Percentiles rank a stretch among this genome's conserved stretches.
These are phyloP conservation scores for Coemansia sp. DNA, from an alignment of 192 early-diverging fungal genomes.

Conservation along the genomic window DNA sequence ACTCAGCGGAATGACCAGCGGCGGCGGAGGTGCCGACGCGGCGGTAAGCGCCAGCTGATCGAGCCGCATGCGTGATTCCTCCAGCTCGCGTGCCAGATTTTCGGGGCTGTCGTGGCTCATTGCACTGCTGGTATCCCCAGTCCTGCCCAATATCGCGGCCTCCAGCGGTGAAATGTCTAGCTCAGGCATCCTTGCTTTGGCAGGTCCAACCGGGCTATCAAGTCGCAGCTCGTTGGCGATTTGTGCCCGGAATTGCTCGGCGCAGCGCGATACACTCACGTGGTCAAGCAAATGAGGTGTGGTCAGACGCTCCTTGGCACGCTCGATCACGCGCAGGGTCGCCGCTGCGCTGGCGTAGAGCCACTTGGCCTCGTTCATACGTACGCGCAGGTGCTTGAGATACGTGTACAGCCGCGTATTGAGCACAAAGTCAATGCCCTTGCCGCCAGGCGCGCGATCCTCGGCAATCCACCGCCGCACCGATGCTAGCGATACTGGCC, in stretches of 20 bases:
- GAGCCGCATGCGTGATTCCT: conserved; percentile 4
- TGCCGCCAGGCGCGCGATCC: conserved; percentile 28
- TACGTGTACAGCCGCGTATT: conserved; percentile 31
- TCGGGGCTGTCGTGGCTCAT: background rate
- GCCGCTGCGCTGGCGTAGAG: conserved; percentile 41
- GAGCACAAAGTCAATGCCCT: conserved; percentile 21
- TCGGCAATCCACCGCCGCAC: conserved; percentile 43
- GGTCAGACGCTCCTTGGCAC: background rate
- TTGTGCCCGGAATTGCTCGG: background rate
- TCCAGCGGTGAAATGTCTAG: background rate
- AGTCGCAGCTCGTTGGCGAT: conserved; percentile 1
- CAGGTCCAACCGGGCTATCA: background rate
- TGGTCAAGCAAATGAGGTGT: conserved; percentile 11
- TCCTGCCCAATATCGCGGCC: background rate
- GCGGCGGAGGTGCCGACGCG: background rate
- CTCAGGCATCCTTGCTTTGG: background rate
- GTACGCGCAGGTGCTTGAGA: conserved; percentile 30
- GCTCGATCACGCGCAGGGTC: conserved; percentile 20
- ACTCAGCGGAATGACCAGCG: background rate
- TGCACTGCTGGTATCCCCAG: background rate
- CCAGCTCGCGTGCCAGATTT: background rate
- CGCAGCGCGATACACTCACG: conserved; percentile 1
- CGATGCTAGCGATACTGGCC: conserved; percentile 22
- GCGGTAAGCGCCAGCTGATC: conserved; percentile 1
- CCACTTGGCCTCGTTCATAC: conserved; percentile 34